Evolutionary conservation across 1,284 basidiomycete genomes (phyloP).

Genomic region (Pseudozyma sp.): DNA sequence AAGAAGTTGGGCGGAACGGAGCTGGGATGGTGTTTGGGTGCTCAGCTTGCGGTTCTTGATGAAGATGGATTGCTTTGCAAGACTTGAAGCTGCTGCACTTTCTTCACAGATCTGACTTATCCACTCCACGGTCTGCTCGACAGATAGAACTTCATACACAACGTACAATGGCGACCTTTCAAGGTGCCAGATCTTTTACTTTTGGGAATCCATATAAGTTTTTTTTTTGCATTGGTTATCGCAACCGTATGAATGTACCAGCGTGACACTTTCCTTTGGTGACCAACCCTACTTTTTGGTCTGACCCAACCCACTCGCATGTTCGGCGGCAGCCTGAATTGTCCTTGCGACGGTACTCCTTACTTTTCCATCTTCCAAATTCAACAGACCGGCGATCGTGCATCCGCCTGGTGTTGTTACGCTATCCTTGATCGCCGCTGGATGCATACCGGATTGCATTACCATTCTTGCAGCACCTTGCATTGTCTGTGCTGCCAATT

Average conservation of each 20-base stretch:
- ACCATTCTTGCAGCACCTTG: conserved; percentile 98
- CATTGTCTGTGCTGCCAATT: conserved; percentile 93
- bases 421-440: conserved; percentile 95
- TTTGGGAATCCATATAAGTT: not conserved
- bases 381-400: conserved; percentile 94
- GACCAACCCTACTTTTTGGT: conserved; percentile 30
- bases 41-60: conserved; percentile 69
- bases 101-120: not conserved
- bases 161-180: not conserved
- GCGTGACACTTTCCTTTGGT: not conserved
- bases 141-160: not conserved
- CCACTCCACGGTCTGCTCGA: not conserved
- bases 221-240: conserved; percentile 1
- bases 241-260: not conserved
- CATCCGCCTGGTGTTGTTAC: conserved; percentile 99
- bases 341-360: conserved; percentile 94
- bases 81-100: not conserved
- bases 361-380: conserved; percentile 92
- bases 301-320: conserved; percentile 64
- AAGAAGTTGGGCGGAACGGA: conserved; percentile 92
- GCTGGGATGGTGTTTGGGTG: conserved; percentile 93
- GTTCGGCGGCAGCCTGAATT: conserved; percentile 77
- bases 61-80: conserved; percentile 60
- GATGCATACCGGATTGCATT: conserved; percentile 86
- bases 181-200: not conserved